phyloP scores from a whole-genome alignment of 140 eudicot genomes.

The Artemisia princeps region DNA sequence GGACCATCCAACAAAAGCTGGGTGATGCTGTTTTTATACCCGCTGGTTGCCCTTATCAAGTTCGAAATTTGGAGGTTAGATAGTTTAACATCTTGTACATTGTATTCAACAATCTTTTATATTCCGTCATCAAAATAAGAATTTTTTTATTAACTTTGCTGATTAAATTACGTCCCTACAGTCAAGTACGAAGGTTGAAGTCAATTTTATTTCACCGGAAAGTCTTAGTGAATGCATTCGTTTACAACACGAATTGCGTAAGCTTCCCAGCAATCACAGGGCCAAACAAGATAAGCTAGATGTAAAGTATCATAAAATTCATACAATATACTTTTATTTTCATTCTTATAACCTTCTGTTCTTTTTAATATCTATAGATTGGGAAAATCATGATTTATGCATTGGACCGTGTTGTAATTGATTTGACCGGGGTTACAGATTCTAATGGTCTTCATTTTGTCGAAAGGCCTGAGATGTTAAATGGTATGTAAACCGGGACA shows the following conservation, averaged over 20 bases:
- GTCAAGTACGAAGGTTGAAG: neutral
- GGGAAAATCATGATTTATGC: slow-evolving; percentile 1
- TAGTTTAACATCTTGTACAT: neutral
- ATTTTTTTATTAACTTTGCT: neutral
- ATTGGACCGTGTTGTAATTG: neutral
- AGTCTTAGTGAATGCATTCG: neutral
- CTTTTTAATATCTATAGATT: neutral
- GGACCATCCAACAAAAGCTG: slow-evolving; percentile 58
- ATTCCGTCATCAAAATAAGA: too few species aligned
- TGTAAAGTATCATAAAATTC: neutral
- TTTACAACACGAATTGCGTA: neutral
- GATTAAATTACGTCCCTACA: neutral
- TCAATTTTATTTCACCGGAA: neutral
- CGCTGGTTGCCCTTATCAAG: slow-evolving; percentile 79
- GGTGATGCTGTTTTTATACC: slow-evolving; percentile 82
- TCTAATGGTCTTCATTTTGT: neutral
- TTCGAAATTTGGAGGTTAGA: slow-evolving; percentile 28
- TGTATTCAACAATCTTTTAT: neutral
- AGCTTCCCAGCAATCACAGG: neutral
- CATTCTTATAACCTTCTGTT: neutral
- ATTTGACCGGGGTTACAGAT: neutral
- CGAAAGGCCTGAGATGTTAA: neutral
- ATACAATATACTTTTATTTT: neutral
- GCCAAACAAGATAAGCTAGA: neutral
- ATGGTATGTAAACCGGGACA: neutral